Conservation (phyloP, 305 asterid species). For the Rubia occidens region DNA sequence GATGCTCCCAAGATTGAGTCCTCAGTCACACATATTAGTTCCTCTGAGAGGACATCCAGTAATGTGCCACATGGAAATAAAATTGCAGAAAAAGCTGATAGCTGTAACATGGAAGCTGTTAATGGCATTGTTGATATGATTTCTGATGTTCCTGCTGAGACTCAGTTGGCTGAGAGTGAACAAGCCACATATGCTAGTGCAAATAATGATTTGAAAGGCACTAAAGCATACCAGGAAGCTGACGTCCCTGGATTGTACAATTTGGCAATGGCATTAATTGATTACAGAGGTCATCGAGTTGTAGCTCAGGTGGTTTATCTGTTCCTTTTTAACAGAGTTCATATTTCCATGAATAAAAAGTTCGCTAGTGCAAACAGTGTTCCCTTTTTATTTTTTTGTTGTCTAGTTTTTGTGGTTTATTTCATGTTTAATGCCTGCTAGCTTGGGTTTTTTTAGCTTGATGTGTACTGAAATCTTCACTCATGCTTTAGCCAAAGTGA, state of each 20-base stretch:
- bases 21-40: slow-evolving; percentile 23
- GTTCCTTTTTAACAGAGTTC: background rate
- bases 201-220: slow-evolving; percentile 93
- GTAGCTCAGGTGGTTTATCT: slow-evolving; percentile 72
- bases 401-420: background rate
- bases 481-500: background rate
- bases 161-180: slow-evolving; percentile 85
- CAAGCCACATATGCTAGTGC: slow-evolving; percentile 98
- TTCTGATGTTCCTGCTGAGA: slow-evolving; percentile 44
- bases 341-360: background rate
- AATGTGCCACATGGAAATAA: slow-evolving; percentile 25
- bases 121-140: slow-evolving; percentile 31
- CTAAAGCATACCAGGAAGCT: slow-evolving; percentile 95
- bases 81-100: slow-evolving; percentile 27
- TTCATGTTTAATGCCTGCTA: background rate
- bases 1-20: slow-evolving; percentile 44
- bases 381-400: background rate
- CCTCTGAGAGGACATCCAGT: slow-evolving; percentile 33
- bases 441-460: background rate
- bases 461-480: background rate
- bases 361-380: too few relatives aligned
- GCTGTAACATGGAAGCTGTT: slow-evolving; percentile 26
- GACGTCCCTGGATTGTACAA: slow-evolving; percentile 85
- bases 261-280: slow-evolving; percentile 95
- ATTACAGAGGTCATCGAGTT: slow-evolving; percentile 94